phyloP scores from a whole-genome alignment of 345 rosid species.

The Eucalyptus marginata region DNA sequence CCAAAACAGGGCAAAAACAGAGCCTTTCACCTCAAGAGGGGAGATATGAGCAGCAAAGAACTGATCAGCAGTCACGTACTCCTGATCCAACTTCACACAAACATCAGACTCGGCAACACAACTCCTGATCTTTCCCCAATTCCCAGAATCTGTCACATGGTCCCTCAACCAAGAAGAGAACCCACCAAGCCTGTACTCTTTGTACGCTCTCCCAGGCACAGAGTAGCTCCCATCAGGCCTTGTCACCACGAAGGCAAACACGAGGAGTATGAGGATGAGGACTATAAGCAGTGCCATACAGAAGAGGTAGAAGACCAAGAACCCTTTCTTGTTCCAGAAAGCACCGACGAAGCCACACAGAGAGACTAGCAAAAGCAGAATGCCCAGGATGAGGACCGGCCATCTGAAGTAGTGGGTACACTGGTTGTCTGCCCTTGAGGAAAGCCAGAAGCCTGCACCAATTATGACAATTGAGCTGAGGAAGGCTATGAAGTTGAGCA shows the following conservation, averaged over 20 bases:
- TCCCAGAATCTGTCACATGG: conserved; percentile 38
- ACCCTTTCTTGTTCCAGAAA: conserved; percentile 68
- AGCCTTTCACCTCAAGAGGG: conserved; percentile 52
- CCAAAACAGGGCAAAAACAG: neutral
- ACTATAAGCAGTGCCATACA: conserved; percentile 73
- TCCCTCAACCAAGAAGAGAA: conserved; percentile 58
- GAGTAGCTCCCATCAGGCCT: conserved; percentile 52
- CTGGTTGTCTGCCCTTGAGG: conserved; percentile 67
- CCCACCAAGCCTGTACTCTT: conserved; percentile 57
- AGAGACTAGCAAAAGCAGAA: conserved; percentile 58
- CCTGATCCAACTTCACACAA: conserved; percentile 41
- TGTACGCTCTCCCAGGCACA: conserved; percentile 59
- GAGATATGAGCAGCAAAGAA: conserved; percentile 48
- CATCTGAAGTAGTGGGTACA: conserved; percentile 69
- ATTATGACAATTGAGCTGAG: conserved; percentile 78
- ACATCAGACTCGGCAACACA: conserved; percentile 48
- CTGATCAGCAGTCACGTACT: conserved; percentile 56
- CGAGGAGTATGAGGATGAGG: conserved; percentile 44
- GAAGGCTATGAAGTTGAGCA: conserved; percentile 66
- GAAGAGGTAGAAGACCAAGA: conserved; percentile 64
- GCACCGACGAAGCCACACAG: conserved; percentile 80
- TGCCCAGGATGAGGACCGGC: conserved; percentile 69
- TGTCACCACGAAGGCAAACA: conserved; percentile 74
- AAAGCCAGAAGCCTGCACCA: conserved; percentile 79
- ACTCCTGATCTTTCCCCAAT: conserved; percentile 50